Evolutionary conservation across 257 asterid genomes (phyloP).

Genomic region (Solanum corneliomulleri): DNA sequence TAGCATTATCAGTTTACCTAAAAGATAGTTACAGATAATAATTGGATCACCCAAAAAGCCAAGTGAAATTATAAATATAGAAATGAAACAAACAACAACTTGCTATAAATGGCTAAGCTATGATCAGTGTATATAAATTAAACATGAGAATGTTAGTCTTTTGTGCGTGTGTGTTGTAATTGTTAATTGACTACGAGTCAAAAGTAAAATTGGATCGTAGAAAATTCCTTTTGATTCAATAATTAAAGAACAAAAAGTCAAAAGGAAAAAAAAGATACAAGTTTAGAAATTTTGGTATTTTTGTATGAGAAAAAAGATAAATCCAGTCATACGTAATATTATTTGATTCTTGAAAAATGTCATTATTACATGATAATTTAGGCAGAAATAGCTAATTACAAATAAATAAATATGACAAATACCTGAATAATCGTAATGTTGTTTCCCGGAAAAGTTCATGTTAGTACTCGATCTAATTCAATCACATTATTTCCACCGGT

Average conservation of each 20-base stretch:
- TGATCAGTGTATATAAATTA: too few relatives aligned
- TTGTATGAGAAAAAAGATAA: background rate
- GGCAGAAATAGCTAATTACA: background rate
- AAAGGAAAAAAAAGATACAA: background rate
- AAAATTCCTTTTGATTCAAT: background rate
- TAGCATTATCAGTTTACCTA: too few relatives aligned
- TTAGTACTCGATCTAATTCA: slow-evolving; percentile 41
- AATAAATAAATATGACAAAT: background rate
- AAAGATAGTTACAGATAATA: too few relatives aligned
- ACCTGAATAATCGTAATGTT: slow-evolving; percentile 57
- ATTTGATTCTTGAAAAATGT: background rate
- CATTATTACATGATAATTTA: background rate
- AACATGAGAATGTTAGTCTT: too few relatives aligned
- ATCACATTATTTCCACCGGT: slow-evolving; percentile 28
- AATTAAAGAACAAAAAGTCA: background rate
- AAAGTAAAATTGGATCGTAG: background rate
- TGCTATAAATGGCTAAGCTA: too few relatives aligned
- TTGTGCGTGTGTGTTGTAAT: too few relatives aligned
- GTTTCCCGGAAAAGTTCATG: slow-evolving; percentile 50
- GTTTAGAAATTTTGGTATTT: background rate
- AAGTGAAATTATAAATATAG: too few relatives aligned
- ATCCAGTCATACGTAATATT: background rate
- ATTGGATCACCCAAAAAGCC: too few relatives aligned
- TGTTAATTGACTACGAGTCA: background rate
- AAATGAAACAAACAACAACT: too few relatives aligned